Base-by-base conservation (phyloP, 139 green algal species). In the Chloropicon primus region DNA sequence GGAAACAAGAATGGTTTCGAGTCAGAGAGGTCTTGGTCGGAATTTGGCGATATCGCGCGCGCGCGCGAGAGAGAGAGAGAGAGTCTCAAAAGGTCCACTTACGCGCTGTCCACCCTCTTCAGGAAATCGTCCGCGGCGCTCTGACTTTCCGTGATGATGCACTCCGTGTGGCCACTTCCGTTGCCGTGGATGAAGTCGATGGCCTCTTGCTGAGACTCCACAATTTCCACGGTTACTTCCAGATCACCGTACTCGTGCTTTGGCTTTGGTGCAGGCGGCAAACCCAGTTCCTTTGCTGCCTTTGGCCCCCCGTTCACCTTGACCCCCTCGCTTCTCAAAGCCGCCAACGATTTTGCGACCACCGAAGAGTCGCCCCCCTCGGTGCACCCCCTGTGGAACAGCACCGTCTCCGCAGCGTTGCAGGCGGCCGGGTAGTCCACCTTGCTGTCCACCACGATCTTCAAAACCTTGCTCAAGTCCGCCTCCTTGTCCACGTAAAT, bases 351-450 rank as follows among this genome's bases (percentile, higher is more conserved):
- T 17, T 62, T 62, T 17, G 10, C 41, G 10, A 17, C 41, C 41
- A 62, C 10, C 41, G 10, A 5, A 5, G 41, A 62, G 41, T 5
- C 5, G 17, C 5, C n/a, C n/a, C n/a, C n/a, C n/a, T n/a, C n/a
- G n/a, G n/a, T 17, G 41, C 41, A 62, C 41, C 62, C 71, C 53
- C 85, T 27, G 71, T 97, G 91, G 73, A 96, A 85, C 10, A 96
- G 79, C 26, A 97, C 76, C 79, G 94, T 97, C 88, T 99, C 95
- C 73, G 97, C 89, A 23, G 95, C 95, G 78, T 99, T 99, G 88
- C 95, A 99, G 22, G 95, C 95, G 0, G 95, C 94, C 1, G 94
- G 92, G 84, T 99, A 99, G 88, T 99, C 95, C 0, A 89, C 86
- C 83, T 98, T 98, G 53, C 87, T 79, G 74, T 98, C 94, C 1